Evolutionary conservation across 169 alveolate genomes (phyloP), one percentile per base, ranked within the genome.

Genomic region (Cryptosporidium parvum): DNA sequence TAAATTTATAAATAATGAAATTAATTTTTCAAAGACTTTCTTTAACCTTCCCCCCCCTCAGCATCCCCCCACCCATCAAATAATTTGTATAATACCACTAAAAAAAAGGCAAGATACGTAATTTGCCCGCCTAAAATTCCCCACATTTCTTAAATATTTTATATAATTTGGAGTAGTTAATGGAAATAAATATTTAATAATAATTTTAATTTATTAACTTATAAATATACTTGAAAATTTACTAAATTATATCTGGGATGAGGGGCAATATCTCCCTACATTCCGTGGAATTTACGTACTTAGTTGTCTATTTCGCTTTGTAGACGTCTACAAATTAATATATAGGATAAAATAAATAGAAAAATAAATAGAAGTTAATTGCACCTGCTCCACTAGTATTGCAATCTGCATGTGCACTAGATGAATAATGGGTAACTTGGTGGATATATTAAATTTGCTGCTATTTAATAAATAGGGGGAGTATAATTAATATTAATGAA

Each of bases 401-500:
- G 89, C 89, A 80, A 65, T 65, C 61, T 80, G 89, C 89, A 80
- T 80, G 89, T 80, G 89, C 89, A 80, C 89, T 65, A 56, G 75
- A 67, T 65, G 73, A 59, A 62, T 44, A 42, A 80, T 65, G 89
- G 89, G 89, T 80, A 80, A 80, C 89, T 80, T 62, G 80, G 89
- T 80, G 75, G 89, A 67, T 37, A 80, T 80, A 62, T 62, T 35
- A 52, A 39, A 45, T 70, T 70, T 71, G 69, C 69, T 44, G 44
- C 69, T 51, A 70, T 33, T 71, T 35, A 71, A 71, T 71, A 51
- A 69, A 71, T 71, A 39, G 48, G 67, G 67, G 67, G 67, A 71
- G 42, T 33, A 33, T 51, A 45, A 14, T 71, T 51, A 51, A 71
- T 33, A 71, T 71, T 23, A 51, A 21, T 42, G 61, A 45, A 29